phyloP scores from a whole-genome alignment of 352 stramenopile species.

The Phytophthora megakarya region DNA sequence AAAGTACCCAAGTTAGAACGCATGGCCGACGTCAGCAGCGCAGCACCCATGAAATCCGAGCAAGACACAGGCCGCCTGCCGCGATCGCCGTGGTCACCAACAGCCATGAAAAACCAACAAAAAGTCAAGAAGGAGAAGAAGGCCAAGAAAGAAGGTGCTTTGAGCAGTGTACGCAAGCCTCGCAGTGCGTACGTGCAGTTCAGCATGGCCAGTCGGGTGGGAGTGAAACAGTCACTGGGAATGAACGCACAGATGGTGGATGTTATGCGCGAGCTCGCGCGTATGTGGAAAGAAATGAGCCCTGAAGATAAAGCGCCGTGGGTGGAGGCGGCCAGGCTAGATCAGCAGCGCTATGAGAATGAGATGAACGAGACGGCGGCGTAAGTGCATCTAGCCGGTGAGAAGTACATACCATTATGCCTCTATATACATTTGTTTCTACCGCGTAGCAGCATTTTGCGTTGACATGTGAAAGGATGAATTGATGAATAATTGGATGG shows the following conservation, averaged over 20 bases:
- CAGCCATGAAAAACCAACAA: constrained; percentile 66
- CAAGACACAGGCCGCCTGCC: constrained; percentile 43
- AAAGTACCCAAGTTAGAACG: constrained; percentile 55
- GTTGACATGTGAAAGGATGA: constrained; percentile 4
- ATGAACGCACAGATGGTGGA: constrained; percentile 58
- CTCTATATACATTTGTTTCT: constrained; percentile 39
- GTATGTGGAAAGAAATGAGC: constrained; percentile 64
- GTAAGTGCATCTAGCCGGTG: constrained; percentile 23
- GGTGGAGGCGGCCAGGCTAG: constrained; percentile 60
- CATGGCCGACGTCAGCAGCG: constrained; percentile 42
- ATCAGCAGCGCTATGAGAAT: constrained; percentile 66
- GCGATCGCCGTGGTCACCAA: constrained; percentile 69
- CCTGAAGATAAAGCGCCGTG: constrained; percentile 60
- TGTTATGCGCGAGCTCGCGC: constrained; percentile 58
- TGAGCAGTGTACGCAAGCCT: constrained; percentile 46
- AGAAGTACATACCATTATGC: constrained; percentile 27
- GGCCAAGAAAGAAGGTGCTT: constrained; percentile 35
- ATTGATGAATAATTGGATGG: constrained; percentile 3
- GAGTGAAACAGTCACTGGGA: constrained; percentile 51
- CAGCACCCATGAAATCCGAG: constrained; percentile 35
- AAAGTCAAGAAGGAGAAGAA: constrained; percentile 67
- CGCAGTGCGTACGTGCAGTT: constrained; percentile 76
- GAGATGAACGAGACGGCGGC: constrained; percentile 72
- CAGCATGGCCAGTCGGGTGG: constrained; percentile 61
- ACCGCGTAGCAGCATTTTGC: constrained; percentile 3